phyloP scores from a whole-genome alignment of 306 rosid species.

The Coriaria nepalensis region DNA sequence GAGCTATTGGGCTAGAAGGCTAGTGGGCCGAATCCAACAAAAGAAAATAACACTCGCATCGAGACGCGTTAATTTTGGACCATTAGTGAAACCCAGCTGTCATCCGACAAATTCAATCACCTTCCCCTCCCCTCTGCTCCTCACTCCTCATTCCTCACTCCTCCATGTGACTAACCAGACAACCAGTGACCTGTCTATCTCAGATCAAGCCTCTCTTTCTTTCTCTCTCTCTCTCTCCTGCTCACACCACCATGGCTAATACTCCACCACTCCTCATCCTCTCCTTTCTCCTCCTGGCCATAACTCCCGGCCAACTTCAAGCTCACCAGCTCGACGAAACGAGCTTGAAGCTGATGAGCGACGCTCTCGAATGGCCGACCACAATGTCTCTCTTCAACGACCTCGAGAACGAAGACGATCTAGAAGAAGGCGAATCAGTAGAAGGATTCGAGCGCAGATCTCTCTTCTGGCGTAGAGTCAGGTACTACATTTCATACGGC shows the following conservation, averaged over 20 bases:
- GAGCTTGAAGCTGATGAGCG: constrained; percentile 39
- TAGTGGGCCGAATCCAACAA: no score
- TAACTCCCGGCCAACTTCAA: constrained; percentile 7
- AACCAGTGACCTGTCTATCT: neutral
- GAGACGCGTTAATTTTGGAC: constrained; percentile 11
- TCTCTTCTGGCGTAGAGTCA: constrained; percentile 52
- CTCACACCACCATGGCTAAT: constrained; percentile 17
- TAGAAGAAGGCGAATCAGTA: constrained; percentile 14
- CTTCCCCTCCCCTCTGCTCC: constrained; percentile 15
- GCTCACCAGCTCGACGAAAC: constrained; percentile 32
- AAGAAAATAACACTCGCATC: neutral
- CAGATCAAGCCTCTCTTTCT: neutral
- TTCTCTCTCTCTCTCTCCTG: neutral
- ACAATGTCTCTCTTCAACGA: constrained; percentile 32
- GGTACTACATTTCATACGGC: constrained; percentile 76
- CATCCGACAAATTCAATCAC: constrained; percentile 14
- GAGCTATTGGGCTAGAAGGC: no score
- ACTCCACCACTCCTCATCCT: constrained; percentile 2
- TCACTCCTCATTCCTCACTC: constrained; percentile 15
- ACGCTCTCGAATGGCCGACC: constrained; percentile 52
- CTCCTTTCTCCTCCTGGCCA: constrained; percentile 4
- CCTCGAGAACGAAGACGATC: constrained; percentile 10
- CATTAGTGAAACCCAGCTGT: constrained; percentile 65
- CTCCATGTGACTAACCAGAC: constrained; percentile 45
- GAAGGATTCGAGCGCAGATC: constrained; percentile 49